Evolutionary conservation across 2,329 filamentous ascomycete genomes (phyloP).

Genomic region (Neospermospora avenae): DNA sequence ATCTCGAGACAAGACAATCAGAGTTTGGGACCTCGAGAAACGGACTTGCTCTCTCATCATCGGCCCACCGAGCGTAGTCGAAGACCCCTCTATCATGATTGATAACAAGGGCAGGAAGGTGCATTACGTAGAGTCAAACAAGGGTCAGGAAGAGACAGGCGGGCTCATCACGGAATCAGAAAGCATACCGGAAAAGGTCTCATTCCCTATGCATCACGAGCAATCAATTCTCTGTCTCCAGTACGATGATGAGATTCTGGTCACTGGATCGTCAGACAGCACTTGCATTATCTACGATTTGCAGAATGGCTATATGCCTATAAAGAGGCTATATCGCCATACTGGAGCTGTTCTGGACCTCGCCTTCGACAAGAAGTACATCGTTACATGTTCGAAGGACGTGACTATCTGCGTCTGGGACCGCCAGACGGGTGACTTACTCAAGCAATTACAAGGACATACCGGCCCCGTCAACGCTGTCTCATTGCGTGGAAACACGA

Average conservation of each 20-base stretch:
- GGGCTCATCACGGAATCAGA: constrained; percentile 32
- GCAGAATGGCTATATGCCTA: constrained; percentile 71
- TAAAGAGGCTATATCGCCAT: constrained; percentile 75
- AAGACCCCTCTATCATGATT: constrained; percentile 48
- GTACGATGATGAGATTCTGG: constrained; percentile 88
- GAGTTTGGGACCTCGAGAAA: constrained; percentile 92
- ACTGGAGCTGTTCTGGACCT: constrained; percentile 88
- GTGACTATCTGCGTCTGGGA: constrained; percentile 93
- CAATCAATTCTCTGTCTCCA: constrained; percentile 94
- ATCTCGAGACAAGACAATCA: constrained; percentile 90
- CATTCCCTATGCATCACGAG: constrained; percentile 69
- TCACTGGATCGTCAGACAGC: constrained; percentile 90
- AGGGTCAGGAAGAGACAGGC: constrained; percentile 16
- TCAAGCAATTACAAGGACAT: constrained; percentile 82
- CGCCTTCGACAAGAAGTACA: constrained; percentile 86
- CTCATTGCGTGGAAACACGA: constrained; percentile 86
- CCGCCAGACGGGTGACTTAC: constrained; percentile 68
- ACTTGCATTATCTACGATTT: constrained; percentile 91
- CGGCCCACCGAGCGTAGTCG: constrained; percentile 67
- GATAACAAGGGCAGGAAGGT: constrained; percentile 49
- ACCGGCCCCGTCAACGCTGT: constrained; percentile 93
- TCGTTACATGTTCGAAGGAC: constrained; percentile 97
- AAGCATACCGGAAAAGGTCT: constrained; percentile 53
- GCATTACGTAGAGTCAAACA: constrained; percentile 51
- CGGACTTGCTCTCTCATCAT: constrained; percentile 83